Percentiles rank a stretch among this genome's conserved stretches.
Evolutionary conservation across 1,284 basidiomycete genomes (phyloP).

Genomic region (Papiliotrema laurentii): DNA sequence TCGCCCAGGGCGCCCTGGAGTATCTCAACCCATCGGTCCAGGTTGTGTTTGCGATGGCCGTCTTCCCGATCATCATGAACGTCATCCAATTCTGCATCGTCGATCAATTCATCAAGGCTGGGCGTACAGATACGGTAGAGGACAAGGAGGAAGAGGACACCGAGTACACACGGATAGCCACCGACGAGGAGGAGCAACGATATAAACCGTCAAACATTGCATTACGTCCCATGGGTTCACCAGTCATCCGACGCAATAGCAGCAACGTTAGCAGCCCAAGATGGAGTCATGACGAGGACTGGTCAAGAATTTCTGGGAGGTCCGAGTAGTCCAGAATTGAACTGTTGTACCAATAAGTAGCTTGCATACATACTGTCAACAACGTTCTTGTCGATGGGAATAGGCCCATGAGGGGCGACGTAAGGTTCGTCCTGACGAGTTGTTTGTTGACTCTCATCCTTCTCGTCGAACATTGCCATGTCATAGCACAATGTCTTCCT

Average conservation of each 20-base stretch:
- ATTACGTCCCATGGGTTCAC: not conserved
- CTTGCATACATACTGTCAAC: too few relatives aligned
- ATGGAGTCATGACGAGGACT: too few relatives aligned
- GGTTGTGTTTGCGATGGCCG: conserved; percentile 83
- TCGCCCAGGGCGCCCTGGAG: conserved; percentile 76
- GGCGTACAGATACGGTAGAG: too few relatives aligned
- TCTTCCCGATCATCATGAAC: conserved; percentile 93
- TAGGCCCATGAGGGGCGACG: too few relatives aligned
- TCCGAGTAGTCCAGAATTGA: too few relatives aligned
- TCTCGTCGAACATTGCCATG: too few relatives aligned
- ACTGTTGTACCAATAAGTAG: too few relatives aligned
- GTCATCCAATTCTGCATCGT: conserved; percentile 60
- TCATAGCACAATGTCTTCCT: not conserved
- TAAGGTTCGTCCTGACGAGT: too few relatives aligned
- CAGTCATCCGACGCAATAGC: not conserved
- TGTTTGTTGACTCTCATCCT: too few relatives aligned
- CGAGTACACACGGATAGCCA: too few relatives aligned
- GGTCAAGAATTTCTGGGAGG: too few relatives aligned
- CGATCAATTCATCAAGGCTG: conserved; percentile 48
- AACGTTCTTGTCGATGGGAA: too few relatives aligned
- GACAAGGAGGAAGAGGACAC: conserved; percentile 9
- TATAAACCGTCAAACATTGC: not conserved
- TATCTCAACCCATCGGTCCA: conserved; percentile 72
- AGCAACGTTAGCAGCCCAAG: not conserved
- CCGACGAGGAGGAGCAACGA: conserved; percentile 4